phyloP scores from a whole-genome alignment of 2,329 filamentous ascomycete species.

The Epicoccum nigrum region DNA sequence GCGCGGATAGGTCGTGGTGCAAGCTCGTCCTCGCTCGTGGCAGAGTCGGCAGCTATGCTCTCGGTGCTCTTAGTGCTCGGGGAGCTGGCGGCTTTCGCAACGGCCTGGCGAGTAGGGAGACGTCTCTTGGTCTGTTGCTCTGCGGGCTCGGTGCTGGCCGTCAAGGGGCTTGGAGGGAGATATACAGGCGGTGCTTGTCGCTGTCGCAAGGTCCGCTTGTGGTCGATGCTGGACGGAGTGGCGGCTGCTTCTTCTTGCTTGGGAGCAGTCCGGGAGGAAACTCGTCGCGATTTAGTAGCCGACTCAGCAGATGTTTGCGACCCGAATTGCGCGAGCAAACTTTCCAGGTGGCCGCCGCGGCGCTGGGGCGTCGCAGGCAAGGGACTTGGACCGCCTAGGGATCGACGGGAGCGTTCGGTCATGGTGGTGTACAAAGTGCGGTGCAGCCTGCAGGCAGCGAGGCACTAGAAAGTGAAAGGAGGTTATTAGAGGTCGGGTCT shows the following conservation, averaged over 20 bases:
- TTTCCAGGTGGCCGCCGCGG: slow-evolving; percentile 26
- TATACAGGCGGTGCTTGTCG: slow-evolving; percentile 6
- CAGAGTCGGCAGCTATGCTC: background rate
- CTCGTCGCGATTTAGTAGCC: slow-evolving; percentile 36
- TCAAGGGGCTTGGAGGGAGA: slow-evolving; percentile 12
- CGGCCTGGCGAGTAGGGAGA: background rate
- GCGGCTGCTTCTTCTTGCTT: slow-evolving; percentile 4
- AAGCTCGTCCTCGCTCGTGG: slow-evolving; percentile 36
- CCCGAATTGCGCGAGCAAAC: slow-evolving; percentile 41
- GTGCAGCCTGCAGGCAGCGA: slow-evolving; percentile 1
- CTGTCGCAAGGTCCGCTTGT: slow-evolving; percentile 20
- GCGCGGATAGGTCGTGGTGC: slow-evolving; percentile 18
- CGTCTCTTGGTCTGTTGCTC: background rate
- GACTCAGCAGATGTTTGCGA: slow-evolving; percentile 39
- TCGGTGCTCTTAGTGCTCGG: background rate
- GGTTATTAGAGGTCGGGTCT: too few relatives aligned
- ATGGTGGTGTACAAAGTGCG: slow-evolving; percentile 26
- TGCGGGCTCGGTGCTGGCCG: background rate
- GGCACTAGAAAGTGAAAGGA: background rate
- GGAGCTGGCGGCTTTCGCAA: background rate
- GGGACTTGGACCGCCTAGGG: slow-evolving; percentile 24
- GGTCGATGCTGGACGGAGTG: background rate
- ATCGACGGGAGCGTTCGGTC: slow-evolving; percentile 24
- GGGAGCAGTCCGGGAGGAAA: slow-evolving; percentile 14
- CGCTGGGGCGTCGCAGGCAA: slow-evolving; percentile 35